These are phyloP conservation scores for Asterophora parasitica DNA, from an alignment of 768 basidiomycete genomes.

Conservation along the genomic window DNA sequence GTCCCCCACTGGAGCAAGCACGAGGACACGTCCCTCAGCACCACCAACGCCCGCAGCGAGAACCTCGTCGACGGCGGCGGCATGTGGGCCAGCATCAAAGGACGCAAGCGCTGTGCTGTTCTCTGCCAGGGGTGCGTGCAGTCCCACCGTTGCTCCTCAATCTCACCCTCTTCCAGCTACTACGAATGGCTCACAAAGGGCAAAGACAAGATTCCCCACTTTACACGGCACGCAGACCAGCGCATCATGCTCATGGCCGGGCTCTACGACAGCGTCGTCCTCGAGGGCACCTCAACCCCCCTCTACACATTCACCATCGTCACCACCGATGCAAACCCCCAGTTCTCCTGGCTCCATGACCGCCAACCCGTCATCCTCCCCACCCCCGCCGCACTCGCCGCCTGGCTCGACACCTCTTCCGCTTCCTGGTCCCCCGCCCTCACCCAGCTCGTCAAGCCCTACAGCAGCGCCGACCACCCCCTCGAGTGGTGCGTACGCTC, in stretches of 20 bases:
- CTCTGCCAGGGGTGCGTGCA: slow-evolving; percentile 58
- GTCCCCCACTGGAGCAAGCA: slow-evolving; percentile 79
- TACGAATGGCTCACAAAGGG: slow-evolving; percentile 93
- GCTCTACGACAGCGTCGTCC: slow-evolving; percentile 69
- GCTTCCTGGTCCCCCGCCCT: slow-evolving; percentile 61
- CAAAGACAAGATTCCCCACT: slow-evolving; percentile 76
- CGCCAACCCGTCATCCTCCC: slow-evolving; percentile 82
- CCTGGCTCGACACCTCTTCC: slow-evolving; percentile 79
- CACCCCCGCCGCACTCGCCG: slow-evolving; percentile 48
- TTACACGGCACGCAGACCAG: slow-evolving; percentile 57
- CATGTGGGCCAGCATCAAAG: slow-evolving; percentile 84
- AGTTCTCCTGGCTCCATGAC: slow-evolving; percentile 85
- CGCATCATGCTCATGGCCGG: slow-evolving; percentile 81
- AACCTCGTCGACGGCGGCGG: slow-evolving; percentile 69
- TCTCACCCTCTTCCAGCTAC: slow-evolving; percentile 46
- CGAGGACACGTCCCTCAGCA: slow-evolving; percentile 69
- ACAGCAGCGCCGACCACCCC: slow-evolving; percentile 40
- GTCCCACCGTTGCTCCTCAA: background rate
- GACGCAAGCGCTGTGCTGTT: slow-evolving; percentile 81
- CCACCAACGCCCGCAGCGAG: slow-evolving; percentile 89
- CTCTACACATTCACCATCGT: slow-evolving; percentile 70
- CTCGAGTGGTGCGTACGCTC: slow-evolving; percentile 61
- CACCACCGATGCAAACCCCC: slow-evolving; percentile 70
- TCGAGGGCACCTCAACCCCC: slow-evolving; percentile 43
- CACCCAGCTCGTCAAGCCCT: slow-evolving; percentile 55